Evolutionary conservation across 257 asterid species (phyloP).

Genomic region (Ballota nigra): DNA sequence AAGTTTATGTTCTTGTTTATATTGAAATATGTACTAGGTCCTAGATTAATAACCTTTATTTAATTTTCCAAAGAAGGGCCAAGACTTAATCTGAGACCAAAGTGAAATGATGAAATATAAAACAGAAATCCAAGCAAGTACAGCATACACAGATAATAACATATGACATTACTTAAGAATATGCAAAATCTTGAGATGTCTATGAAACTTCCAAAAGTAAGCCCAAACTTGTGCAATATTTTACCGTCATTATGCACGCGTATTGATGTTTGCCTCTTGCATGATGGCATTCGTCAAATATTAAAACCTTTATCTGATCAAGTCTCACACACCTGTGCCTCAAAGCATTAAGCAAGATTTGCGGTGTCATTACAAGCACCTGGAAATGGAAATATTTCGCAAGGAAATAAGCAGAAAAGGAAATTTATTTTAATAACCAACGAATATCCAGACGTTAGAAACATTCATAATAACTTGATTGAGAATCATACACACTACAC

Average conservation of each 20-base stretch:
- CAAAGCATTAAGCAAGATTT: constrained; percentile 69
- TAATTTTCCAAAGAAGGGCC: neutral
- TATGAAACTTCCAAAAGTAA: neutral
- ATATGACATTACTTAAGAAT: neutral
- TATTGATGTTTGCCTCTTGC: constrained; percentile 69
- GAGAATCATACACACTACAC: too few species aligned
- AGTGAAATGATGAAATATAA: neutral
- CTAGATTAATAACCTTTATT: neutral
- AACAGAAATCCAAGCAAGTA: neutral
- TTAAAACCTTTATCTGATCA: constrained; percentile 61
- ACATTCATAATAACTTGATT: too few species aligned
- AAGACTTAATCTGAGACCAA: neutral
- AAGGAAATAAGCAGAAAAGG: too few species aligned
- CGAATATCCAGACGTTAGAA: too few species aligned
- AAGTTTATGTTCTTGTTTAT: neutral
- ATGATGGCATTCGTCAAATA: constrained; percentile 88
- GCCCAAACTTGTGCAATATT: neutral
- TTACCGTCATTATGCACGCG: constrained; percentile 81
- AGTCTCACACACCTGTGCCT: constrained; percentile 56
- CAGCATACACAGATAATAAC: neutral
- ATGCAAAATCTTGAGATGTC: too few species aligned
- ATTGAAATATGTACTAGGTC: neutral
- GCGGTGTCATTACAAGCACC: constrained; percentile 87
- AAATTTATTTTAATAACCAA: too few species aligned
- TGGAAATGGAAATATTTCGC: too few species aligned